Percentiles rank a stretch among this genome's conserved stretches.
Evolutionary conservation across 2,329 filamentous ascomycete genomes (phyloP).

Genomic region (Plenodomus tracheiphilus): DNA sequence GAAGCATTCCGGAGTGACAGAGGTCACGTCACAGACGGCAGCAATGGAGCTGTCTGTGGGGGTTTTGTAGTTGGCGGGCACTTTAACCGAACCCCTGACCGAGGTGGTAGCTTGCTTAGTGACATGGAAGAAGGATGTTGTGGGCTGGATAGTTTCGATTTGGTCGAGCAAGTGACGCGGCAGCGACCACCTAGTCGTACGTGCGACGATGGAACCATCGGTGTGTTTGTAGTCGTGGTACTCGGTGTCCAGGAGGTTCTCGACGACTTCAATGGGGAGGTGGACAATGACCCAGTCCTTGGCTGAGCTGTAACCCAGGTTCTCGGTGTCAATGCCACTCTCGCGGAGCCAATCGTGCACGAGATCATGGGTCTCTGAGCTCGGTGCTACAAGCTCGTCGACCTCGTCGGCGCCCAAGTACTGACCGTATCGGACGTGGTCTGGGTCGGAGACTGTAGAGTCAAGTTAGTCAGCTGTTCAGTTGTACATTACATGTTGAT

Average conservation of each 20-base stretch:
- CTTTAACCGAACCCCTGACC: conserved; percentile 22
- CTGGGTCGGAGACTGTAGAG: conserved; percentile 43
- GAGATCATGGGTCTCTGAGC: conserved; percentile 55
- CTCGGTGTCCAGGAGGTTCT: conserved; percentile 56
- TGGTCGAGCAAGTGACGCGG: conserved; percentile 60
- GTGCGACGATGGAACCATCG: conserved; percentile 57
- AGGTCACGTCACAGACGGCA: conserved; percentile 55
- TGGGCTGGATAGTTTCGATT: conserved; percentile 64
- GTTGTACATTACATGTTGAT: background rate
- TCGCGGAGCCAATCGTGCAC: conserved; percentile 61
- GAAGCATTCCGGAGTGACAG: conserved; percentile 59
- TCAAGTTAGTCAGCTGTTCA: conserved; percentile 1
- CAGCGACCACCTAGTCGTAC: conserved; percentile 62
- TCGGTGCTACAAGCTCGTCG: conserved; percentile 57
- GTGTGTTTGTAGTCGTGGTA: conserved; percentile 57
- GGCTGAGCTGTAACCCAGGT: conserved; percentile 54
- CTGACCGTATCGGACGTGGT: conserved; percentile 58
- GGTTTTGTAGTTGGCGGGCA: conserved; percentile 30
- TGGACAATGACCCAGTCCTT: conserved; percentile 62
- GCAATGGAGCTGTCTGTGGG: conserved; percentile 39
- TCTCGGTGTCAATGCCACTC: conserved; percentile 55
- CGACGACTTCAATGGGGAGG: conserved; percentile 56
- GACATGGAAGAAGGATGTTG: conserved; percentile 58
- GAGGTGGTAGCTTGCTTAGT: conserved; percentile 29
- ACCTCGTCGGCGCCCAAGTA: conserved; percentile 59